Conservation (phyloP, 495 filamentous ascomycete species). For the Penicillium robsamsonii region DNA sequence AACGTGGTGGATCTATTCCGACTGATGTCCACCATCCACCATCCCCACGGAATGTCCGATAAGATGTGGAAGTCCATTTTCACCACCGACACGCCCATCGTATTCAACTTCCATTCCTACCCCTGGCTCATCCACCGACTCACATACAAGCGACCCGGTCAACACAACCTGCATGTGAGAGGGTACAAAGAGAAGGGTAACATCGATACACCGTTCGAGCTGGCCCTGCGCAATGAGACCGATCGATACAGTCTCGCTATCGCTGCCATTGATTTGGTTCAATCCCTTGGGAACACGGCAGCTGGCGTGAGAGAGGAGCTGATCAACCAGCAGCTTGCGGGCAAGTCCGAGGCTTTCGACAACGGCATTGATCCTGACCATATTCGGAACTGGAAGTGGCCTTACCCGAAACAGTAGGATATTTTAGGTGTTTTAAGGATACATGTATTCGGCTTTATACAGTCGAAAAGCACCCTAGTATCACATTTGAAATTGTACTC, state of each 20-base stretch:
- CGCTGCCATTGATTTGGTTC: conserved; percentile 65
- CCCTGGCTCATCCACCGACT: conserved; percentile 72
- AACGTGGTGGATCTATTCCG: conserved; percentile 76
- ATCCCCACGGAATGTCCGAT: conserved; percentile 66
- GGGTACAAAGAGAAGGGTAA: conserved; percentile 77
- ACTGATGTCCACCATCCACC: conserved; percentile 60
- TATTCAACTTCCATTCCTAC: conserved; percentile 80
- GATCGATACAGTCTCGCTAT: conserved; percentile 71
- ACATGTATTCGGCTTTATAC: too few relatives aligned
- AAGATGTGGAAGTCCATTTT: conserved; percentile 62
- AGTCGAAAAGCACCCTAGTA: background rate
- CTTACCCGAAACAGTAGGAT: conserved; percentile 29
- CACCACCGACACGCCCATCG: conserved; percentile 63
- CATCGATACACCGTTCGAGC: conserved; percentile 71
- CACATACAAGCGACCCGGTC: conserved; percentile 65
- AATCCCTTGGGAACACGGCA: conserved; percentile 55
- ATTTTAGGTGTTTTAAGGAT: background rate
- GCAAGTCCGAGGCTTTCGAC: conserved; percentile 58
- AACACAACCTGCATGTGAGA: conserved; percentile 62
- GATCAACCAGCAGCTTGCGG: conserved; percentile 55
- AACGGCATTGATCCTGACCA: conserved; percentile 64
- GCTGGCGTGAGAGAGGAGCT: conserved; percentile 58
- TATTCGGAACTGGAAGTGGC: conserved; percentile 64
- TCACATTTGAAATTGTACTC: background rate
- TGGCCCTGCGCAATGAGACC: conserved; percentile 68